Base-by-base conservation (phyloP, 2,329 filamentous ascomycete genomes). In the Cordyceps pruinosa region DNA sequence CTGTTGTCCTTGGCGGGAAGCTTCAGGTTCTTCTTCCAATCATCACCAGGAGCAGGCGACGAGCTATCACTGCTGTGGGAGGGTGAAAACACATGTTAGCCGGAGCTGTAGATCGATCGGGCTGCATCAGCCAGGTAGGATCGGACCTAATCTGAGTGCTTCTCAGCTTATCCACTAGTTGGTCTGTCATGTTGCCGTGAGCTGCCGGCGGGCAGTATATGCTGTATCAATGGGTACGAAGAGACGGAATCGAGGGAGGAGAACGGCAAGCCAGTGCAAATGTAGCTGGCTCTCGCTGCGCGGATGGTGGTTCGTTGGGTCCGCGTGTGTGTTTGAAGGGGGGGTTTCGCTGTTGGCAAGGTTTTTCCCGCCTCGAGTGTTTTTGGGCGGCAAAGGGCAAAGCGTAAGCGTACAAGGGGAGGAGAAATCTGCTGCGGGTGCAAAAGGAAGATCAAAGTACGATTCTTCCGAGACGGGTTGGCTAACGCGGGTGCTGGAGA, bases 1-100 rank as follows among this genome's bases (percentile, higher is more conserved):
- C 89, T 83, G 66, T 78, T 84, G 70, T 94, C 89, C 72, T 86
- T 89, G 57, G 81, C 73, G 53, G 89, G 89, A 59, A 88, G 73
- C 63, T 88, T 90, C 59, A 93, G 74, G 59, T 73, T 82, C 67
- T 85, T 81, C 75, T 89, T 89, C 89, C 89, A 93, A 69, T 90
- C 84, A 30, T 84, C 82, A 52, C 62, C 68, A 53, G 62, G 64
- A 42, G 49, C 42, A 60, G 77, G 71, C 65, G 74, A 69, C 62
- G 75, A 63, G 65, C 72, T 75, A 67, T 83, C 78, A 69, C 76
- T 78, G 65, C 64, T 53, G 23, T 21, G 21, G 25, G 7, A n/a
- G 12, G n/a, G 13, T 10, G 5, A 64, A 70, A 56, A 42, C 10
- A 67, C 19, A 69, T 61, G 69, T 75, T 65, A 75, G 71, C 68